Evolutionary conservation across 2,329 filamentous ascomycete genomes (phyloP).

Genomic region (Venturia asperata): DNA sequence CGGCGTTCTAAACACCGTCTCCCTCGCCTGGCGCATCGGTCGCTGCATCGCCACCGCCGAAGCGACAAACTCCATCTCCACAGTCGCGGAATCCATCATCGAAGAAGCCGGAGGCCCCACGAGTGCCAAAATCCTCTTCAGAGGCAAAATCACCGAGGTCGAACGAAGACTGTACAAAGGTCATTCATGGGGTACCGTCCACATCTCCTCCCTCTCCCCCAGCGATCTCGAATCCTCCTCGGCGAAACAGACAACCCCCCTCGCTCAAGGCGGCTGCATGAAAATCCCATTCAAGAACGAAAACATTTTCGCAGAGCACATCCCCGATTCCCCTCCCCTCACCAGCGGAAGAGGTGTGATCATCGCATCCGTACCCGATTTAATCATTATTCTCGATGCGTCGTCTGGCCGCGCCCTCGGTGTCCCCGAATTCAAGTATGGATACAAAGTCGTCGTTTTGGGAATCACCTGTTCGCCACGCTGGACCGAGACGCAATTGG

Average conservation of each 20-base stretch:
- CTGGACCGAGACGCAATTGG: constrained; percentile 46
- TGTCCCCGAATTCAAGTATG: constrained; percentile 50
- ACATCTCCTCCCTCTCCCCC: constrained; percentile 36
- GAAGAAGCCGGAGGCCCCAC: constrained; percentile 49
- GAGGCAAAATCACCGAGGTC: constrained; percentile 57
- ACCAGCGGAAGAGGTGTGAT: constrained; percentile 32
- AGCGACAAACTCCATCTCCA: constrained; percentile 44
- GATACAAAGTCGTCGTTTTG: constrained; percentile 45
- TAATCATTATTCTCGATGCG: constrained; percentile 44
- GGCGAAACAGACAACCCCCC: constrained; percentile 23
- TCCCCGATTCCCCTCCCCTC: constrained; percentile 24
- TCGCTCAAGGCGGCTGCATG: constrained; percentile 42
- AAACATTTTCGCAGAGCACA: constrained; percentile 54
- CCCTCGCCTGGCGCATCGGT: constrained; percentile 48
- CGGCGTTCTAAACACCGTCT: constrained; percentile 37
- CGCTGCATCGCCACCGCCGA: constrained; percentile 50
- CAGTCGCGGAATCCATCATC: constrained; percentile 52
- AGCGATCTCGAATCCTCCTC: constrained; percentile 27
- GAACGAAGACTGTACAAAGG: constrained; percentile 51
- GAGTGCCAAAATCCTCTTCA: constrained; percentile 52
- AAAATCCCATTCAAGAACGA: constrained; percentile 69
- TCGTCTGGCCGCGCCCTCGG: constrained; percentile 45
- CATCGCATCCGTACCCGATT: constrained; percentile 44
- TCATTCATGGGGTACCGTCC: constrained; percentile 53
- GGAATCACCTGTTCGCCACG: constrained; percentile 49